phyloP scores from a whole-genome alignment of 768 basidiomycete species.

The Lactarius quietus region DNA sequence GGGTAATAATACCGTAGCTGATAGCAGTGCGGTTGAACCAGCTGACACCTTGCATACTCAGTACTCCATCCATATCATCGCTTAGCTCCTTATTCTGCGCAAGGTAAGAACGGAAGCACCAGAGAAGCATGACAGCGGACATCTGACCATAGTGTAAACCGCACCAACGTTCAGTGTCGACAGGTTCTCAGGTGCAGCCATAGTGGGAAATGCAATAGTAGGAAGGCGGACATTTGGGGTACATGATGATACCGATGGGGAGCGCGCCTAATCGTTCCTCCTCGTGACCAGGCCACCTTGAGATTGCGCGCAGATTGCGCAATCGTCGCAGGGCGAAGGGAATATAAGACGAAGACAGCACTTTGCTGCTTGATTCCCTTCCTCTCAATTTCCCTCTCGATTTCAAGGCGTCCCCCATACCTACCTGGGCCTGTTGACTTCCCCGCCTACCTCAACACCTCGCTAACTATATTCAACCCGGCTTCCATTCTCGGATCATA shows the following conservation, averaged over 20 bases:
- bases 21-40: constrained; percentile 70
- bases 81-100: constrained; percentile 64
- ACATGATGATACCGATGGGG: background rate
- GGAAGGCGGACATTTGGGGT: background rate
- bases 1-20: constrained; percentile 50
- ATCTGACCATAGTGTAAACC: constrained; percentile 5
- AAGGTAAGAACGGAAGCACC: background rate
- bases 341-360: constrained; percentile 2
- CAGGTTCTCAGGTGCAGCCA: background rate
- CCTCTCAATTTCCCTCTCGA: background rate
- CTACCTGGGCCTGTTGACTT: background rate
- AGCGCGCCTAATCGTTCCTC: background rate
- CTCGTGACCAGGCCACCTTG: background rate
- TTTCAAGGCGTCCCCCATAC: background rate
- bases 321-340: constrained; percentile 8
- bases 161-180: constrained; percentile 2
- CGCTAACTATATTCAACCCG: constrained; percentile 2
- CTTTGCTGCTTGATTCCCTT: background rate
- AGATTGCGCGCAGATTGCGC: constrained; percentile 25
- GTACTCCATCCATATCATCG: constrained; percentile 57
- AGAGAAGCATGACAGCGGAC: background rate
- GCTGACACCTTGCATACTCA: constrained; percentile 63
- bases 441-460: background rate
- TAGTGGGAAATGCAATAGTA: background rate
- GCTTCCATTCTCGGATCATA: constrained; percentile 7